Evolutionary conservation across 108 stramenopile species (phyloP), one percentile per base, ranked within the genome.

Genomic region (Stephanodiscus minutulus): DNA sequence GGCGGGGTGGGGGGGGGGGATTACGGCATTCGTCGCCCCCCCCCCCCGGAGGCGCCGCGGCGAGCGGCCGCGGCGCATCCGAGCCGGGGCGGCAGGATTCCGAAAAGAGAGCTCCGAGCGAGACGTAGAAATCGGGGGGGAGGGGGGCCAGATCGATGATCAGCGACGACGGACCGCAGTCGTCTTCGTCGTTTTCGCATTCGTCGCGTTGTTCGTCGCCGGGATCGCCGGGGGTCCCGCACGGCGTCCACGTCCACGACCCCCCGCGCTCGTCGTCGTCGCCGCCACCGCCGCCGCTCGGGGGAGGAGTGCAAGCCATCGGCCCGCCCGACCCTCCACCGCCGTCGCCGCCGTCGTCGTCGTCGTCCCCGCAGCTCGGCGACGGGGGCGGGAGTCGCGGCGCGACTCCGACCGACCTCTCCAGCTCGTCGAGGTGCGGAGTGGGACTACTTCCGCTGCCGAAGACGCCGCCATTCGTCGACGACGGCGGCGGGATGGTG

Each of bases 381-480:
- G 52, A 25, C 15, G 22, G 50, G 50, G 20, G 24, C 18, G 50
- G 50, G 7, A 18, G 24, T 49, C 31, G 70, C n/a, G n/a, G n/a
- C n/a, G n/a, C n/a, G 37, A 33, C 28, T 20, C 47, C 61, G 36
- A 36, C 50, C 3, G 50, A 79, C 68, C 22, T 72, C 71, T 79
- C 78, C 35, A 79, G 39, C 36, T 79, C 78, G 36, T 79, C 78
- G 37, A 79, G 56, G 58, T 68, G 55, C 9, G 78, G 78, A 0
- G 71, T 79, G 4, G 78, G 78, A 39, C 28, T 61, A 18, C 21
- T 28, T 6, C 12, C 4, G 0, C 54, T 4, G 18, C 8, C 15
- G 0, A 18, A 41, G 33, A 8, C 54, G 2, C 13, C 17, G 21
- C 3, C n/a, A n/a, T n/a, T 9, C 9, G 36, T n/a, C 33, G 44